A percentile compares a stretch with the other conserved stretches of the same genome.
Conservation (phyloP, 2,329 filamentous ascomycete genomes). For the Sclerotinia spermophila region DNA sequence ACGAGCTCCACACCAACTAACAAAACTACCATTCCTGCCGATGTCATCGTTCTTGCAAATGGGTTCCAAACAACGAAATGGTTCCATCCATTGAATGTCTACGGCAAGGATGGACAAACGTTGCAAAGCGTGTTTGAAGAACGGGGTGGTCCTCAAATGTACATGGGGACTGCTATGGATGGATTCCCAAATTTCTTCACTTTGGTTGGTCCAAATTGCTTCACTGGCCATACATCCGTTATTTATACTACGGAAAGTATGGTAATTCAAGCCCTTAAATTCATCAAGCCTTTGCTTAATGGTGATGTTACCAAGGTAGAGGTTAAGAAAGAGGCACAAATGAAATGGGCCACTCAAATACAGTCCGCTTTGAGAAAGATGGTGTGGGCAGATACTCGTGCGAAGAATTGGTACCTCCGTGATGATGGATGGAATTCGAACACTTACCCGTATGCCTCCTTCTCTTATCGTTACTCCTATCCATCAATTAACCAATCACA, state of each 20-base stretch:
- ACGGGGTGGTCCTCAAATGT: slow-evolving; percentile 54
- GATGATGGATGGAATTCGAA: slow-evolving; percentile 47
- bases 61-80: slow-evolving; percentile 54
- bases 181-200: slow-evolving; percentile 59
- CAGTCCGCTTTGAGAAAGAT: slow-evolving; percentile 45
- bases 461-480: not conserved
- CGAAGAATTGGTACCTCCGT: slow-evolving; percentile 48
- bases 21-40: slow-evolving; percentile 47
- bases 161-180: slow-evolving; percentile 54
- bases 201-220: slow-evolving; percentile 56
- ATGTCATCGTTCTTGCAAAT: slow-evolving; percentile 56
- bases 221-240: slow-evolving; percentile 54
- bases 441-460: slow-evolving; percentile 43
- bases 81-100: slow-evolving; percentile 51
- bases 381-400: slow-evolving; percentile 47
- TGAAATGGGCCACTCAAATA: slow-evolving; percentile 45
- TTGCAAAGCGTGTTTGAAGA: slow-evolving; percentile 52
- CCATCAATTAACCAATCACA: slow-evolving; percentile 28
- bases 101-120: slow-evolving; percentile 45
- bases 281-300: slow-evolving; percentile 49
- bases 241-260: slow-evolving; percentile 56
- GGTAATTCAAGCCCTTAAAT: slow-evolving; percentile 51
- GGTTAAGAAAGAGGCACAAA: slow-evolving; percentile 47
- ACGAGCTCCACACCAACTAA: slow-evolving; percentile 31
- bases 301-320: slow-evolving; percentile 46